A percentile compares a stretch with the other conserved stretches of the same genome.
These are phyloP conservation scores for Chaetomium tenue DNA, from an alignment of 495 filamentous ascomycete genomes.

Conservation along the genomic window DNA sequence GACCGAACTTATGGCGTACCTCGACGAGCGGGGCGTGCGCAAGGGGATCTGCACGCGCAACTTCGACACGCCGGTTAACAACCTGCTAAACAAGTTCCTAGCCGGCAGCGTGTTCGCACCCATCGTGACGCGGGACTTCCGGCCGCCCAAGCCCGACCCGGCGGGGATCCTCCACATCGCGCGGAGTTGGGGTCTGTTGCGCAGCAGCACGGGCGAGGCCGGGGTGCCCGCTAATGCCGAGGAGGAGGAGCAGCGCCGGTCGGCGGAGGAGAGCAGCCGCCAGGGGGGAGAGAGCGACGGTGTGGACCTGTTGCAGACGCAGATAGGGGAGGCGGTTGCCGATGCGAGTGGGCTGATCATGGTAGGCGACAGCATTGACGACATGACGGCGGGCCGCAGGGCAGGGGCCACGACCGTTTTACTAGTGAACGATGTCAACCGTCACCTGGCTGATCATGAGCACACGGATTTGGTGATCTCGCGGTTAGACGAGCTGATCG, in stretches of 20 bases:
- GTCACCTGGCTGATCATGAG: constrained; percentile 66
- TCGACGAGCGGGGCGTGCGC: constrained; percentile 61
- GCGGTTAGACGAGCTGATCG: constrained; percentile 68
- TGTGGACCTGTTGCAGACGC: constrained; percentile 19
- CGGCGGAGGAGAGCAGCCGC: constrained; percentile 21
- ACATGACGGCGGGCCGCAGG: constrained; percentile 81
- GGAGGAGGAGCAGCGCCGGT: constrained; percentile 25
- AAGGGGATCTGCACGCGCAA: constrained; percentile 94
- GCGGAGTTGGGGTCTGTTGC: constrained; percentile 62
- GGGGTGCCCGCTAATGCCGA: constrained; percentile 27
- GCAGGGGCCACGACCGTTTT: constrained; percentile 90
- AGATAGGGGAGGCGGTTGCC: constrained; percentile 36
- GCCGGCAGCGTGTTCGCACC: constrained; percentile 65
- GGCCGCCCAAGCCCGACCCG: constrained; percentile 82
- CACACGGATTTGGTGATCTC: constrained; percentile 72
- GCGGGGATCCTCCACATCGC: constrained; percentile 87
- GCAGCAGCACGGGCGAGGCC: constrained; percentile 41
- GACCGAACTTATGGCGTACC: constrained; percentile 69
- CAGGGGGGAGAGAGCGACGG: constrained; percentile 18
- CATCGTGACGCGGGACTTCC: constrained; percentile 82
- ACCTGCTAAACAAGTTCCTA: constrained; percentile 75
- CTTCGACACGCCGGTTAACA: constrained; percentile 67
- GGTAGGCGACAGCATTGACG: constrained; percentile 89
- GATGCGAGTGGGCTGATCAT: constrained; percentile 51
- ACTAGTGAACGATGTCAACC: constrained; percentile 77